phyloP scores from a whole-genome alignment of 768 basidiomycete species.

The Termitomyces sp. region DNA sequence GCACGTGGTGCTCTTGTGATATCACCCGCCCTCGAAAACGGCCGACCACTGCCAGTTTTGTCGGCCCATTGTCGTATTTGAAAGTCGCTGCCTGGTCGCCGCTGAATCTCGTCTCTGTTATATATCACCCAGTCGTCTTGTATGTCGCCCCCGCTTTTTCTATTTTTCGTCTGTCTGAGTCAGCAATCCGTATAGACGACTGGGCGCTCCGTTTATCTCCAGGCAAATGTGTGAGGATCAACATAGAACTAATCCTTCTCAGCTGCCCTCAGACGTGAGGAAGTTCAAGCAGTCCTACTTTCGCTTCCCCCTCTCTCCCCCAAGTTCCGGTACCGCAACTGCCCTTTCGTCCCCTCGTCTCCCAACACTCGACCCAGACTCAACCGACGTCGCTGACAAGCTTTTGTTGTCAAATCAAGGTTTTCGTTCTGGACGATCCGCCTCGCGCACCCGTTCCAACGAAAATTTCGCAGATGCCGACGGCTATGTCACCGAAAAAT shows the following conservation, averaged over 20 bases:
- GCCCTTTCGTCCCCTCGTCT: conserved; percentile 35
- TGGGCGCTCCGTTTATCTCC: conserved; percentile 11
- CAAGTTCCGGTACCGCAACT: conserved; percentile 38
- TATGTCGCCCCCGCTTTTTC: conserved; percentile 14
- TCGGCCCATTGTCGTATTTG: not conserved
- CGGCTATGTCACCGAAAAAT: conserved; percentile 40
- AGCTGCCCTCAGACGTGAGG: conserved; percentile 15
- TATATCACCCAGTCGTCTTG: not conserved
- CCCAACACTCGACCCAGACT: conserved; percentile 19
- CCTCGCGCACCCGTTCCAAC: conserved; percentile 21
- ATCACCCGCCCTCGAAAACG: conserved; percentile 13
- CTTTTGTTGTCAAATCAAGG: conserved; percentile 3
- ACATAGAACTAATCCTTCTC: conserved; percentile 6
- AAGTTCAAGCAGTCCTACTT: conserved; percentile 23
- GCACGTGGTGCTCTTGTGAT: conserved; percentile 27
- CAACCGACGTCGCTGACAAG: conserved; percentile 21
- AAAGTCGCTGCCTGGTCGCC: not conserved
- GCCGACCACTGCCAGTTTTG: not conserved
- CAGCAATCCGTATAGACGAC: conserved; percentile 2
- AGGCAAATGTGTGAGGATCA: conserved; percentile 15
- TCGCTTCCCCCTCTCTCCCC: conserved; percentile 44
- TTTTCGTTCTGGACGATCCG: conserved; percentile 24
- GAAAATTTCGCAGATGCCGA: conserved; percentile 39
- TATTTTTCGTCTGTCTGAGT: conserved; percentile 15
- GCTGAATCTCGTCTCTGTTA: not conserved